phyloP scores from a whole-genome alignment of 441 rosid genomes.

The Mallotus repandus region DNA sequence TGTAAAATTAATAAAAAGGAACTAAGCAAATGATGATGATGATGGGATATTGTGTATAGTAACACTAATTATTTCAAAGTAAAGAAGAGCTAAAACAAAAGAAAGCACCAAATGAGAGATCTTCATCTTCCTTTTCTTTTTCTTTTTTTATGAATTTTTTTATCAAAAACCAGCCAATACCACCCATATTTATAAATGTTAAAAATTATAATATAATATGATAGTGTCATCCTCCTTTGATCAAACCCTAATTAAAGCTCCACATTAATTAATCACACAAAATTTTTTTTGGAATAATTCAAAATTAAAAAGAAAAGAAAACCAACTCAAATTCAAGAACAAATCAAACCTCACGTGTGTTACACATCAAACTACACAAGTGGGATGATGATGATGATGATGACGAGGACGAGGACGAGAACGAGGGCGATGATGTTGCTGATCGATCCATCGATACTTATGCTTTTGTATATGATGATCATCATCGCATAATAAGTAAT shows the following conservation, averaged over 20 bases:
- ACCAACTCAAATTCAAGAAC: conserved; percentile 42
- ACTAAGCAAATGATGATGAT: conserved; percentile 29
- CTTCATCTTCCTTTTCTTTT: no score
- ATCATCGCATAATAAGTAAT: no score
- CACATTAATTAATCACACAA: conserved; percentile 48
- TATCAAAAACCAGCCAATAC: conserved; percentile 31
- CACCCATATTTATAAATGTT: conserved; percentile 21
- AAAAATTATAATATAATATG: conserved; percentile 19
- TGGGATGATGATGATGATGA: conserved; percentile 24
- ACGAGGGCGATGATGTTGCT: no score
- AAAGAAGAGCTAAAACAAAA: background rate
- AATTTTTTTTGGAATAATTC: conserved; percentile 12
- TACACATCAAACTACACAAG: conserved; percentile 58
- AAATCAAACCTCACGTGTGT: conserved; percentile 67
- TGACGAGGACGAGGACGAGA: background rate
- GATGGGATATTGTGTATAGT: conserved; percentile 15
- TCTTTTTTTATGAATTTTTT: background rate
- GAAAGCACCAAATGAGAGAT: conserved; percentile 19
- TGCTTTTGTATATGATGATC: no score
- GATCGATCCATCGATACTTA: no score
- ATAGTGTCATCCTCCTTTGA: conserved; percentile 21
- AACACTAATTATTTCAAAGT: background rate
- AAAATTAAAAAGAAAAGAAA: conserved; percentile 6
- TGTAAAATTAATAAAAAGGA: background rate
- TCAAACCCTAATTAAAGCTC: conserved; percentile 38